Evolutionary conservation across 495 filamentous ascomycete genomes (phyloP), one percentile per base, ranked within the genome.

Genomic region (Penicillium mononematosum): DNA sequence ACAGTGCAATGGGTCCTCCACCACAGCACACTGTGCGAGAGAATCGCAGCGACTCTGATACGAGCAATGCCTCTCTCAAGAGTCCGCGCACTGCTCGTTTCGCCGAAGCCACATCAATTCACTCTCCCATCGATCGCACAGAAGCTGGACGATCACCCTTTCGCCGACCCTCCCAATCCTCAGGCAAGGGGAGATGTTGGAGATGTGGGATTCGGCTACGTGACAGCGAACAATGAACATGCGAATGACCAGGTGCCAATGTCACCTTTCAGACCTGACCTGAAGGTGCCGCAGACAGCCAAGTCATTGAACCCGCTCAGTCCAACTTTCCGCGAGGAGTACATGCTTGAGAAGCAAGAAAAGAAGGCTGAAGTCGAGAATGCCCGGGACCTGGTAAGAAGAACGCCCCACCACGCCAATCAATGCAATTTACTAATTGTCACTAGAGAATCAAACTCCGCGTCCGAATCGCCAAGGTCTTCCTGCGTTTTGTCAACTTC

Each of bases 401-500:
- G 27, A 36, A 8, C 36, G 38, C 16, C 27, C 51, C 16, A 34
- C 27, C 3, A 53, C 14, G 17, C 25, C 32, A 27, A 57, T 45
- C 20, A 43, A 17, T 32, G 7, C 50, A 55, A 24, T 16, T 17
- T 55, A 47, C 63, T 68, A 14, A 63, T 25, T 12, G 8, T 46
- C 8, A 27, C n/a, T 27, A 98, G 93, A 90, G 88, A 83, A 82
- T 96, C 69, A 99, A 99, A 79, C 82, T 88, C 17, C 86, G 92
- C 47, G 91, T 99, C 34, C 87, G 94, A 14, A 81, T 97, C 66
- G 95, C 92, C 57, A 99, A 99, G 78, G 86, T 97, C 58, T 83
- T 95, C 60, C 86, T 99, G 31, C 88, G 94, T 59, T 85, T 90
- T 51, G 87, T 96, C 71, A 98, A 92, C 81, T 97, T 98, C 74